A percentile compares a stretch with the other conserved stretches of the same genome.
phyloP scores from a whole-genome alignment of 1,284 basidiomycete genomes.

The Leccinum brunneo-olivaceum region DNA sequence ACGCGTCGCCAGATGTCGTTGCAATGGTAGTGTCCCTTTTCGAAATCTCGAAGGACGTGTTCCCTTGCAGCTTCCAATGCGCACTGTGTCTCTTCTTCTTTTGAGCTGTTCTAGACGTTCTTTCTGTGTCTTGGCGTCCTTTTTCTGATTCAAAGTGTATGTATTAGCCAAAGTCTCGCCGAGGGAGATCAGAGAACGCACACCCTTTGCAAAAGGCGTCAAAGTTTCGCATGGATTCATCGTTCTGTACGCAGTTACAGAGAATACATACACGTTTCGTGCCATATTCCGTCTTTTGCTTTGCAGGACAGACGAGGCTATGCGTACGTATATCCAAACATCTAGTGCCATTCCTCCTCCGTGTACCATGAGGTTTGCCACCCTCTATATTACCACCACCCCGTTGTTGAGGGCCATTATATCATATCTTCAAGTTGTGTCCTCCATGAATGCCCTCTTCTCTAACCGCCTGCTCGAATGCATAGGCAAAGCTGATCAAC shows the following conservation, averaged over 20 bases:
- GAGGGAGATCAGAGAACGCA: conserved; percentile 55
- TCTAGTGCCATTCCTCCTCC: no score
- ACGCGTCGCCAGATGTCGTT: conserved; percentile 33
- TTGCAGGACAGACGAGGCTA: no score
- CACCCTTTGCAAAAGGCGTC: conserved; percentile 94
- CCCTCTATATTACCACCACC: no score
- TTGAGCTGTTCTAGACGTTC: conserved; percentile 66
- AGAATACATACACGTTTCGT: no score
- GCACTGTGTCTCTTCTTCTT: conserved; percentile 61
- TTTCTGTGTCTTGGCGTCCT: conserved; percentile 82
- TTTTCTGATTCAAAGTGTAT: conserved; percentile 73
- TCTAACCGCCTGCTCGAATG: conserved; percentile 48
- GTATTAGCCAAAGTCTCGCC: conserved; percentile 3
- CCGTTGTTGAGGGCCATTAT: no score
- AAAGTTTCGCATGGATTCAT: no score
- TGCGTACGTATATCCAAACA: no score
- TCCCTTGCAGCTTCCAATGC: conserved; percentile 72
- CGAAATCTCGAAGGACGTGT: conserved; percentile 81
- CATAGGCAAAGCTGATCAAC: conserved; percentile 44
- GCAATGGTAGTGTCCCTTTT: conserved; percentile 56
- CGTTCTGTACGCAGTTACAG: no score
- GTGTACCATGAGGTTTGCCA: no score
- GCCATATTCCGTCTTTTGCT: no score
- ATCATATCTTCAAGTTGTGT: conserved; percentile 22
- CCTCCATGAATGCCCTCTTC: conserved; percentile 22